Percentiles rank a stretch among this genome's conserved stretches.
These are phyloP conservation scores for Penicillium sumatraense DNA, from an alignment of 2,329 filamentous ascomycete genomes.

Conservation along the genomic window DNA sequence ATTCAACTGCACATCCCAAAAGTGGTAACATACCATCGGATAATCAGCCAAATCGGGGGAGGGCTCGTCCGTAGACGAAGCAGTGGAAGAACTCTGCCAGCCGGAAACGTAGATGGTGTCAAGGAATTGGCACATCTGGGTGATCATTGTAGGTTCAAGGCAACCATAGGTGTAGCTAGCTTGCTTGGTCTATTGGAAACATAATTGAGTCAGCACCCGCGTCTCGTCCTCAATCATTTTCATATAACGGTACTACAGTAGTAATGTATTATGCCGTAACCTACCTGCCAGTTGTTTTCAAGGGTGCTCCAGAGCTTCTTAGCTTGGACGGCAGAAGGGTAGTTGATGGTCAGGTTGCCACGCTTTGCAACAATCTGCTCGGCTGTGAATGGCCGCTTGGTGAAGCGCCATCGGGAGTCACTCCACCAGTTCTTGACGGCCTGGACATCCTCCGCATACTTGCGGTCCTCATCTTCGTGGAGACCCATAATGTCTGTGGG, in stretches of 20 bases:
- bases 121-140: slow-evolving; percentile 98
- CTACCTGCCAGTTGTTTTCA: slow-evolving; percentile 81
- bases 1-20: not conserved
- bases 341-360: slow-evolving; percentile 86
- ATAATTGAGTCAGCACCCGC: not conserved
- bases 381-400: slow-evolving; percentile 89
- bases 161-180: slow-evolving; percentile 96
- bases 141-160: slow-evolving; percentile 96
- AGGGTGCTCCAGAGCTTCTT: slow-evolving; percentile 96
- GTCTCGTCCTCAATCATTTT: not conserved
- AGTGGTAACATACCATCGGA: slow-evolving; percentile 69
- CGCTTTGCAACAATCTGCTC: slow-evolving; percentile 97
- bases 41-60: slow-evolving; percentile 98
- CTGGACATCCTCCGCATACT: slow-evolving; percentile 81
- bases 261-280: slow-evolving; percentile 16
- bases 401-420: slow-evolving; percentile 89
- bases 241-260: too few relatives aligned
- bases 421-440: slow-evolving; percentile 94
- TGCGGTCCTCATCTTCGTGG: slow-evolving; percentile 70
- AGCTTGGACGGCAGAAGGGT: slow-evolving; percentile 83
- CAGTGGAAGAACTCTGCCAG: slow-evolving; percentile 97
- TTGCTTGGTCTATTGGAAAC: slow-evolving; percentile 67
- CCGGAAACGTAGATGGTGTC: slow-evolving; percentile 99
- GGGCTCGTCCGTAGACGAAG: slow-evolving; percentile 91
- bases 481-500: slow-evolving; percentile 42